Conservation (phyloP, 1,284 basidiomycete genomes). For the Trichosporon inkin region DNA sequence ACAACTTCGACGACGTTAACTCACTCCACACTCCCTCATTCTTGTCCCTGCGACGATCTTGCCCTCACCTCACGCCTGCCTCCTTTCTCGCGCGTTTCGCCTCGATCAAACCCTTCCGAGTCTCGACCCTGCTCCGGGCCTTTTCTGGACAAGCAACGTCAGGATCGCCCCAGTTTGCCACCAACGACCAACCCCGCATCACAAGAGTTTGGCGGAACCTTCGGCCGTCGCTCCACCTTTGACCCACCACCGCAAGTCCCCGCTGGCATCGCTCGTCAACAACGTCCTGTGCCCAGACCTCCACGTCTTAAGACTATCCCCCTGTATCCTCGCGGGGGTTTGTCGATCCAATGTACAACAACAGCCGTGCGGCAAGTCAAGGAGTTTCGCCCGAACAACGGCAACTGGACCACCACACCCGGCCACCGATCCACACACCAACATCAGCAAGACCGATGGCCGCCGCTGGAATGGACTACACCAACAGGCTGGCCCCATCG, state of each 20-base stretch:
- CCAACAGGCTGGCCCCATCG: slow-evolving; percentile 4
- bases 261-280: neutral
- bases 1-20: neutral
- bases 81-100: neutral
- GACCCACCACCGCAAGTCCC: neutral
- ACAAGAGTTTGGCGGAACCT: neutral
- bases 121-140: neutral
- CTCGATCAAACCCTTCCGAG: neutral
- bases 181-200: slow-evolving; percentile 1
- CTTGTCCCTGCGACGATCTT: neutral
- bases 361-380: neutral
- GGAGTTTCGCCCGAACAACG: slow-evolving; percentile 6
- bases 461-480: slow-evolving; percentile 7
- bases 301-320: neutral
- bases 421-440: neutral
- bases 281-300: neutral
- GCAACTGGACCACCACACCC: neutral
- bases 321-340: neutral
- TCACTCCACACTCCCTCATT: neutral
- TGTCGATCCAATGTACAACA: slow-evolving; percentile 7
- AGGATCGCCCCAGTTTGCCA: neutral
- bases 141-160: neutral
- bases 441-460: slow-evolving; percentile 3
- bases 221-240: slow-evolving; percentile 5
- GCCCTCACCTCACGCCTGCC: neutral